Conservation (phyloP, 2,329 filamentous ascomycete species). For the Phyllosticta citrichinensis region DNA sequence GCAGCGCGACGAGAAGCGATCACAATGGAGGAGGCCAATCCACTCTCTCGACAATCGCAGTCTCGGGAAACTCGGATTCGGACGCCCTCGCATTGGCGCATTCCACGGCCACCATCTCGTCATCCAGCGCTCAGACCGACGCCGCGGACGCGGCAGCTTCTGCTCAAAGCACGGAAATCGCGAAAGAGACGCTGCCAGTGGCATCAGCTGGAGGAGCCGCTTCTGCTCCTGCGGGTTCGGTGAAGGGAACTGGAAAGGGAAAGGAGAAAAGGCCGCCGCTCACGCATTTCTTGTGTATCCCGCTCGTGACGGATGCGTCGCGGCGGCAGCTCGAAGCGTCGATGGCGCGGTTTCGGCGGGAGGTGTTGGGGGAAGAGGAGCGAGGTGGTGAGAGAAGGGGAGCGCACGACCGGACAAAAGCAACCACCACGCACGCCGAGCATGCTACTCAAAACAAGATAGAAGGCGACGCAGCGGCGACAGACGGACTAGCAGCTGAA, state of each 20-base stretch:
- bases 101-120: no score
- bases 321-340: constrained; percentile 55
- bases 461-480: background rate
- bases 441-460: background rate
- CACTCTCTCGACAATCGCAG: no score
- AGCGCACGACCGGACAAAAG: background rate
- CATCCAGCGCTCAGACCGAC: background rate
- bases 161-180: no score
- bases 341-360: constrained; percentile 51
- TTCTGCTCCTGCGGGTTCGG: background rate
- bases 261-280: constrained; percentile 34
- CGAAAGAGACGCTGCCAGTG: no score
- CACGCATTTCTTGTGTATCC: constrained; percentile 70
- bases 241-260: background rate
- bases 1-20: background rate
- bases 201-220: no score
- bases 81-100: no score
- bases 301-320: constrained; percentile 54
- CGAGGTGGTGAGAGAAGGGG: background rate
- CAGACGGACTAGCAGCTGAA: no score
- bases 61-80: no score
- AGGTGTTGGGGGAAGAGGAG: constrained; percentile 31
- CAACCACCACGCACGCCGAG: background rate
- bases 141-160: no score
- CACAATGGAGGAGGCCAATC: background rate